These are phyloP conservation scores for Kurtzmaniella quercitrusa DNA, from an alignment of 1,139 yeast species.

Conservation along the genomic window DNA sequence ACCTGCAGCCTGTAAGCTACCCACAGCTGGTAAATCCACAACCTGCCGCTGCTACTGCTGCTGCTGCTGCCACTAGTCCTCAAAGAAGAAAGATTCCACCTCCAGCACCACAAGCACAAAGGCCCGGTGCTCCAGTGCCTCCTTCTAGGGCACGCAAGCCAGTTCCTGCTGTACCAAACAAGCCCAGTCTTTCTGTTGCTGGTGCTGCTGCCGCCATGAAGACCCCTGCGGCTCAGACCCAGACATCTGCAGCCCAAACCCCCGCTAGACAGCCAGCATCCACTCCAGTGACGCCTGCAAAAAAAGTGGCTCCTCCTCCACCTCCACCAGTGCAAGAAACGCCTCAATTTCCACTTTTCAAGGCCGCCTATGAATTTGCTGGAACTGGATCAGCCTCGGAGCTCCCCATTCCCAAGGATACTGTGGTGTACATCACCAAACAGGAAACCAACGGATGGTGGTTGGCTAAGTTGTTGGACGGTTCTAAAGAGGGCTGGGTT, in stretches of 20 bases:
- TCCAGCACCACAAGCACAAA: slow-evolving; percentile 16
- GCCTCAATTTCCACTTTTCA: slow-evolving; percentile 74
- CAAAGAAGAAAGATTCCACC: slow-evolving; percentile 19
- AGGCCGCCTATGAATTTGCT: slow-evolving; percentile 84
- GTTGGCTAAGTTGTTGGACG: slow-evolving; percentile 73
- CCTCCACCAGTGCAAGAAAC: slow-evolving; percentile 47
- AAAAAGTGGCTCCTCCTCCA: slow-evolving; percentile 41
- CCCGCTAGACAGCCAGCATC: slow-evolving; percentile 7
- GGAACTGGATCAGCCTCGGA: slow-evolving; percentile 83
- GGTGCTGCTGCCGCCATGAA: slow-evolving; percentile 1
- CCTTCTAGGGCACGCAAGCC: slow-evolving; percentile 12
- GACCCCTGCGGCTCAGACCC: slow-evolving; percentile 10
- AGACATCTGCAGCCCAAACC: slow-evolving; percentile 10
- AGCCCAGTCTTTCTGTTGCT: slow-evolving; percentile 1
- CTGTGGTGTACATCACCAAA: slow-evolving; percentile 64
- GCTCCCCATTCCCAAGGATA: slow-evolving; percentile 72
- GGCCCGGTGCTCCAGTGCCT: slow-evolving; percentile 12
- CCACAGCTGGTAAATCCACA: slow-evolving; percentile 8
- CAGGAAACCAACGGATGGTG: slow-evolving; percentile 90
- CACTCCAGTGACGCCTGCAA: slow-evolving; percentile 19
- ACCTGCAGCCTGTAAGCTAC: slow-evolving; percentile 6
- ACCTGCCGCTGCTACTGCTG: slow-evolving; percentile 13
- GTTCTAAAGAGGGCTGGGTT: slow-evolving; percentile 89
- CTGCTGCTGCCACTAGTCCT: slow-evolving; percentile 8
- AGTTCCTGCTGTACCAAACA: slow-evolving; percentile 8